Evolutionary conservation across 2,329 filamentous ascomycete species (phyloP).

Genomic region (Lithohypha guttulata): DNA sequence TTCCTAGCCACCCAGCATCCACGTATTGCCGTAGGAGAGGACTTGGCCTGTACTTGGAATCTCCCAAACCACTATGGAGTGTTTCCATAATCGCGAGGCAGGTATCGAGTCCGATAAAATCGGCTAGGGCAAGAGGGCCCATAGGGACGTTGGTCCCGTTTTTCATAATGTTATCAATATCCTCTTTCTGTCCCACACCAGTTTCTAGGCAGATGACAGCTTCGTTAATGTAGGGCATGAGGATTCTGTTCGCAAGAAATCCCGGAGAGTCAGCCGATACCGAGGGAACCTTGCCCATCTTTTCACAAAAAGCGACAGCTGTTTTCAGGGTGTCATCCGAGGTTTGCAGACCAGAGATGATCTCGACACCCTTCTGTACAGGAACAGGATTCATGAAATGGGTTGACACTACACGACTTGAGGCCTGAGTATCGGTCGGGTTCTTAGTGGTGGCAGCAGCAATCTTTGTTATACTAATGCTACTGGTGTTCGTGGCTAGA

Average conservation of each 20-base stretch:
- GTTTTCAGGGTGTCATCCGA: slow-evolving; percentile 69
- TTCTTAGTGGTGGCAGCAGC: slow-evolving; percentile 71
- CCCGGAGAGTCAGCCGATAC: slow-evolving; percentile 82
- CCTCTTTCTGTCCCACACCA: slow-evolving; percentile 74
- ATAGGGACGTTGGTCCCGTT: slow-evolving; percentile 98
- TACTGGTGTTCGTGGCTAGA: slow-evolving; percentile 96
- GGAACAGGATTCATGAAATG: slow-evolving; percentile 99
- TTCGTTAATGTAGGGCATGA: slow-evolving; percentile 99
- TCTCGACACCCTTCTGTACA: slow-evolving; percentile 93
- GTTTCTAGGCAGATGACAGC: slow-evolving; percentile 94
- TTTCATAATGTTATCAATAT: slow-evolving; percentile 98
- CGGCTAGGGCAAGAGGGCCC: slow-evolving; percentile 85
- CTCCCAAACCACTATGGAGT: slow-evolving; percentile 77
- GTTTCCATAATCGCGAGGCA: slow-evolving; percentile 97
- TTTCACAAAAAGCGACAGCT: slow-evolving; percentile 73
- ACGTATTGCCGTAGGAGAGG: slow-evolving; percentile 91
- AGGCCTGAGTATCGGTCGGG: slow-evolving; percentile 66
- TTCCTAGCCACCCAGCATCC: slow-evolving; percentile 92
- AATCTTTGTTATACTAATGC: slow-evolving; percentile 93
- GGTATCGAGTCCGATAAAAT: slow-evolving; percentile 95
- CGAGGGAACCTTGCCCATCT: slow-evolving; percentile 87
- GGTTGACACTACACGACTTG: slow-evolving; percentile 82
- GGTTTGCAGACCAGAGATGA: slow-evolving; percentile 89
- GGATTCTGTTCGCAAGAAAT: slow-evolving; percentile 89
- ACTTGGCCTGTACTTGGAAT: slow-evolving; percentile 88